Conservation (phyloP, 2,329 filamentous ascomycete genomes). For the Colletotrichum paranaense region DNA sequence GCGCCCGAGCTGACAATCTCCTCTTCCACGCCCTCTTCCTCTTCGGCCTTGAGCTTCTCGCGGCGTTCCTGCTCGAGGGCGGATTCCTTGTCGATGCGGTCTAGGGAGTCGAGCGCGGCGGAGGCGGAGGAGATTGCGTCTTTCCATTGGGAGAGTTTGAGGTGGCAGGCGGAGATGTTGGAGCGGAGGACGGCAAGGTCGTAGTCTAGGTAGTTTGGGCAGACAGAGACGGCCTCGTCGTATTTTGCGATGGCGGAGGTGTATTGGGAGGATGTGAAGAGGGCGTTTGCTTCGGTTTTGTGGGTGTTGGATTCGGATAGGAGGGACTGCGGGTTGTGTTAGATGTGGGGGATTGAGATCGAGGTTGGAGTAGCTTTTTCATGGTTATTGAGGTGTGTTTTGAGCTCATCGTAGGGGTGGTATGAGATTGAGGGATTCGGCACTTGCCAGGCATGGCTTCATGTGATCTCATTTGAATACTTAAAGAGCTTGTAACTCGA, state of each 20-base stretch:
- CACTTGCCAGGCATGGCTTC: background rate
- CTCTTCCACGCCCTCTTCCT: conserved; percentile 57
- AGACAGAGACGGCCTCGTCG: conserved; percentile 80
- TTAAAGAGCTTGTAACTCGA: no score
- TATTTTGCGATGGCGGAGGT: conserved; percentile 85
- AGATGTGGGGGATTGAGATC: background rate
- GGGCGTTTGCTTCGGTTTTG: conserved; percentile 81
- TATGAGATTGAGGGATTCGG: background rate
- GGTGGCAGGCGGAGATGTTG: conserved; percentile 89
- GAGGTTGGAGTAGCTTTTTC: background rate
- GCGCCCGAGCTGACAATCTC: conserved; percentile 72
- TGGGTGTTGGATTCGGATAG: conserved; percentile 77
- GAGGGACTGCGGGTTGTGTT: conserved; percentile 62
- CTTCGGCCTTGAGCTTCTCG: conserved; percentile 60
- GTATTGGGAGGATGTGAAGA: conserved; percentile 80
- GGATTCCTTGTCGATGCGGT: conserved; percentile 61
- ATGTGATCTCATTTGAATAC: background rate
- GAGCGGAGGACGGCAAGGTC: conserved; percentile 88
- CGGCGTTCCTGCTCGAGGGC: conserved; percentile 39
- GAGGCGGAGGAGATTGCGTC: conserved; percentile 81
- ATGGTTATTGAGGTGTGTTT: background rate
- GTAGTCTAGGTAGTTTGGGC: conserved; percentile 87
- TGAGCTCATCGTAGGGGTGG: background rate
- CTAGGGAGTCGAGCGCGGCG: conserved; percentile 78
- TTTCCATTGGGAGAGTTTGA: conserved; percentile 89